Evolutionary conservation across 2,329 filamentous ascomycete species (phyloP), one percentile per base, ranked within the genome.

Genomic region (Cercospora sp.): DNA sequence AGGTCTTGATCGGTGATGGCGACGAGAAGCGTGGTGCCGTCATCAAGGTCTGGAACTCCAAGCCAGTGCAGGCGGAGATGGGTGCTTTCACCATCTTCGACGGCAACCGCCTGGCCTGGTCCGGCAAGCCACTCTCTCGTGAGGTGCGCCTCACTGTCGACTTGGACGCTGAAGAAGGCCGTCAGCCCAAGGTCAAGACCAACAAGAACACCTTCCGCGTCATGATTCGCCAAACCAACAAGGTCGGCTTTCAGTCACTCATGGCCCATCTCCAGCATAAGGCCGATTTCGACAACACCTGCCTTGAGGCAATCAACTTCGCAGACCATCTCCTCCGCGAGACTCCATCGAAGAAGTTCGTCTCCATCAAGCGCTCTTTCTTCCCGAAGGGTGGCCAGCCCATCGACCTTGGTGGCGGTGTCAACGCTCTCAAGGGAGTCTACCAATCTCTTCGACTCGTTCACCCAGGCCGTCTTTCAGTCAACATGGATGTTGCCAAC

Each of bases 401-500:
- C 53, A 77, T 78, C 6, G 80, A 84, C 3, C 85, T 97, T n/a
- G 86, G 89, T 37, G 82, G 85, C 24, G 88, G 85, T 66, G 83
- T 95, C 2, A 88, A 93, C 75, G 92, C 93, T 0, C 89, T 92
- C 82, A 97, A 97, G 78, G 95, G 95, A 32, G 90, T 93, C 4
- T 98, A 97, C 74, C 89, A 93, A 9, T 93, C 94, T 0, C 89
- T 97, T 62, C 88, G 93, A 51, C 86, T 94, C 24, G 90, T 90
- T 58, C 85, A 92, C 75, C 69, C 81, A 78, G 71, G 77, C 34
- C 70, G 65, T 21, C 84, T 98, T 5, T 88, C 91, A 0, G 82
- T 99, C 77, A 98, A 97, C 74, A 88, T 97, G 10, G 94, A 99
- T 75, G 91, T 97, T 32, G 90, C 94, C 66, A 97, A 98, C 77